Percentiles rank a stretch among this genome's conserved stretches.
Evolutionary conservation across 1,139 yeast species (phyloP).

Genomic region (Meyerozyma guilliermondii): DNA sequence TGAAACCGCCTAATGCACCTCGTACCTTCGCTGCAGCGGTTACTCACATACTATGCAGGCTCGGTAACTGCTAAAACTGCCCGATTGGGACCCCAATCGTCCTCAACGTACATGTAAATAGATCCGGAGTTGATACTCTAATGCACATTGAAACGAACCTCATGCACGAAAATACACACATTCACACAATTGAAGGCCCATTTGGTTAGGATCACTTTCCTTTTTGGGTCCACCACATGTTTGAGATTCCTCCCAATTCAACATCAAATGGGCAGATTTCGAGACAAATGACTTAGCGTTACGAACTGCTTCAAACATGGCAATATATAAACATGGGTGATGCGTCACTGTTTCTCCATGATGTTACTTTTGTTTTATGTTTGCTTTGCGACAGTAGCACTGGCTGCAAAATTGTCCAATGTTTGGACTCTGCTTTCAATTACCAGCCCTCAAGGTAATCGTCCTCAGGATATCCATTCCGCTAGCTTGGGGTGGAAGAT

Average conservation of each 20-base stretch:
- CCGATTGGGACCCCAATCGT: background rate
- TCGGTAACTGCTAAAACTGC: background rate
- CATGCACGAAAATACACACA: background rate
- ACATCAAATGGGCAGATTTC: background rate
- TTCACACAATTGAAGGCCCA: background rate
- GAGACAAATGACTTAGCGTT: too few species aligned
- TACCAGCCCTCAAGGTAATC: slow-evolving; percentile 4
- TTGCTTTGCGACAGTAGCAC: background rate
- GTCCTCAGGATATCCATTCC: slow-evolving; percentile 16
- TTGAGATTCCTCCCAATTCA: background rate
- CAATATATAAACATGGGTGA: background rate
- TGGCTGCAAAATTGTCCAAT: slow-evolving; percentile 1
- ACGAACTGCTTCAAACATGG: background rate
- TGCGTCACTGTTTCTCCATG: background rate
- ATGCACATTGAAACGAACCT: background rate
- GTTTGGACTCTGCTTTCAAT: slow-evolving; percentile 9
- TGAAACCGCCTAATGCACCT: too few species aligned
- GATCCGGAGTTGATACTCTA: background rate
- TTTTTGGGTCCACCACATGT: background rate
- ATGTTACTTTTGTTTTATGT: background rate
- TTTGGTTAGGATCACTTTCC: too few species aligned
- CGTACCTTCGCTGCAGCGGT: too few species aligned
- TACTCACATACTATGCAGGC: background rate
- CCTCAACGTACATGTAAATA: background rate
- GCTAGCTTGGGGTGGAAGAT: slow-evolving; percentile 14